Percentiles rank a stretch among this genome's conserved stretches.
Conservation (phyloP, 202 grass and related monocot genomes). For the Musa balbisiana region DNA sequence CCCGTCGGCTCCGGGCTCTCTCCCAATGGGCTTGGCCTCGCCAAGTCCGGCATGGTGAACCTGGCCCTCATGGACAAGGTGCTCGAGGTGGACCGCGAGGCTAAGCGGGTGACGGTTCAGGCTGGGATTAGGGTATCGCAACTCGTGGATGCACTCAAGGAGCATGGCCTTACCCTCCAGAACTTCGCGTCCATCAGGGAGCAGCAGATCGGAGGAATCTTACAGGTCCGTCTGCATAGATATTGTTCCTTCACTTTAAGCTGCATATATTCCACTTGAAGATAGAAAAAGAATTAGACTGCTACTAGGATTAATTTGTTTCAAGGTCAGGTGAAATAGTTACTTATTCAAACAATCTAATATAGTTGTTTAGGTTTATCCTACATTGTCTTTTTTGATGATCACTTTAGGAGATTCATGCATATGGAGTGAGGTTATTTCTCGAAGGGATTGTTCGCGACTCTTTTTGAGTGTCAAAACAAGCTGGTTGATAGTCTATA, state of each 20-base stretch:
- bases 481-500: too few relatives aligned
- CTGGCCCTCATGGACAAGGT: constrained; percentile 88
- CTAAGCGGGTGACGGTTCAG: constrained; percentile 71
- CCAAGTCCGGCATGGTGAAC: constrained; percentile 72
- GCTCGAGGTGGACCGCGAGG: constrained; percentile 57
- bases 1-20: constrained; percentile 74
- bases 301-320: too few relatives aligned
- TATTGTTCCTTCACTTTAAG: not conserved
- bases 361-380: too few relatives aligned
- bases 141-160: constrained; percentile 64
- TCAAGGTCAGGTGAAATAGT: too few relatives aligned
- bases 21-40: constrained; percentile 71
- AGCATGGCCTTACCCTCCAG: constrained; percentile 67
- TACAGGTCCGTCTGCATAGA: constrained; percentile 37
- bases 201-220: constrained; percentile 71
- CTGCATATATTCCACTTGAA: too few relatives aligned
- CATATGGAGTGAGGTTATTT: too few relatives aligned
- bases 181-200: constrained; percentile 84
- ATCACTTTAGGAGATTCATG: too few relatives aligned
- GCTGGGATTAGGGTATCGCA: constrained; percentile 65
- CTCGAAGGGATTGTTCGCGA: too few relatives aligned
- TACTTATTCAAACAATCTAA: too few relatives aligned
- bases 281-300: too few relatives aligned
- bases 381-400: too few relatives aligned
- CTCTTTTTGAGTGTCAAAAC: too few relatives aligned